These are phyloP conservation scores for Aspergillus sparsus DNA, from an alignment of 495 filamentous ascomycete species.

Conservation along the genomic window DNA sequence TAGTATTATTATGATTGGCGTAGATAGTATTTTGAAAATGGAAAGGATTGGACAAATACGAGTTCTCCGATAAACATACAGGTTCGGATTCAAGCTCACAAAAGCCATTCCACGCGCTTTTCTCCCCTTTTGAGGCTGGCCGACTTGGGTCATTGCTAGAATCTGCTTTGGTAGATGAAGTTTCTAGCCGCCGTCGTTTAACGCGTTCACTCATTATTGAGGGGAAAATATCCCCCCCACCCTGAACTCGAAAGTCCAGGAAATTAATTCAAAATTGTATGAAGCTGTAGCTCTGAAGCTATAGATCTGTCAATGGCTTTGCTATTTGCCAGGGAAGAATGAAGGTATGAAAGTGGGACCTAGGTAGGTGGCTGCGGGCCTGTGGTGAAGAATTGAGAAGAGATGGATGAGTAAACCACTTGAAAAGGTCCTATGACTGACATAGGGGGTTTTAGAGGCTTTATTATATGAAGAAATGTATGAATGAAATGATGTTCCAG, in stretches of 20 bases:
- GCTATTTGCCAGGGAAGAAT: no score
- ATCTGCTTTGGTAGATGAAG: conserved; percentile 12
- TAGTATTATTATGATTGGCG: background rate
- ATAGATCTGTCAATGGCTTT: no score
- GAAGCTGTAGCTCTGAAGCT: no score
- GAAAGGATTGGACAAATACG: background rate
- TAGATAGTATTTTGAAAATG: background rate
- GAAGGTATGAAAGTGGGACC: no score
- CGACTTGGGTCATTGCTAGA: conserved; percentile 28
- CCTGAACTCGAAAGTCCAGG: background rate
- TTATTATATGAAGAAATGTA: no score
- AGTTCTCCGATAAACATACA: conserved; percentile 44
- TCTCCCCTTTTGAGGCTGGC: conserved; percentile 45
- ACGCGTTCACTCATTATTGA: conserved; percentile 37
- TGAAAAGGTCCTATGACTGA: no score
- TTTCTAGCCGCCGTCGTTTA: conserved; percentile 39
- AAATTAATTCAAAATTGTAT: no score
- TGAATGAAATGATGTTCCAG: no score
- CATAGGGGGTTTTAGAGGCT: no score
- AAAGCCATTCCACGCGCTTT: conserved; percentile 69
- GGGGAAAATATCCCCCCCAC: background rate
- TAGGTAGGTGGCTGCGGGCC: no score
- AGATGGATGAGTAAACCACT: no score
- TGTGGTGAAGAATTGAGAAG: no score
- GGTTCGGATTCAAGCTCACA: conserved; percentile 91